Evolutionary conservation across 805 yeast species (phyloP).

Genomic region (Blastobotrys mokoenaii): DNA sequence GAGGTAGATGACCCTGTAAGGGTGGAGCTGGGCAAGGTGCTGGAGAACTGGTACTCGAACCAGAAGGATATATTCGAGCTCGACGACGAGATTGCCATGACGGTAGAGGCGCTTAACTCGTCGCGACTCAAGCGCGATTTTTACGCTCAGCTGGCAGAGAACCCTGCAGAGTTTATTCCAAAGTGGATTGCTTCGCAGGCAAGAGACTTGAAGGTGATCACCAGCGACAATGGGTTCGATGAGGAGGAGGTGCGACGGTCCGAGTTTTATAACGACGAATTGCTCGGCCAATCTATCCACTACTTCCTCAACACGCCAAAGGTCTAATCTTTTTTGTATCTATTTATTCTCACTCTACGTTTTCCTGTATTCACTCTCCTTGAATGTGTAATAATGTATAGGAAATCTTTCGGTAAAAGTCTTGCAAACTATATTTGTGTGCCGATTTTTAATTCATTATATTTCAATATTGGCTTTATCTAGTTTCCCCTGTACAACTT

Average conservation of each 20-base stretch:
- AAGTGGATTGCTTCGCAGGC: conserved; percentile 74
- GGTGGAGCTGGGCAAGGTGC: conserved; percentile 29
- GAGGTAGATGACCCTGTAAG: conserved; percentile 35
- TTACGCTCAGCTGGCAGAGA: conserved; percentile 60
- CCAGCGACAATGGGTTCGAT: conserved; percentile 83
- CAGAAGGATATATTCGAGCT: conserved; percentile 36
- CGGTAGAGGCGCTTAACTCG: conserved; percentile 43
- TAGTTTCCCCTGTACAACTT: too few species aligned
- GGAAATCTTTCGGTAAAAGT: too few species aligned
- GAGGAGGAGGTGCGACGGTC: conserved; percentile 86
- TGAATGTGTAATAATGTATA: neutral
- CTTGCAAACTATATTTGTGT: too few species aligned
- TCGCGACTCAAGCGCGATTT: conserved; percentile 65
- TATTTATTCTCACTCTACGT: neutral
- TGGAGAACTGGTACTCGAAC: conserved; percentile 33
- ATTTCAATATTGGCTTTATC: too few species aligned
- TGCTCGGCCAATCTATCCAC: conserved; percentile 71
- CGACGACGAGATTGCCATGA: conserved; percentile 38
- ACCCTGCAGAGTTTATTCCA: conserved; percentile 70
- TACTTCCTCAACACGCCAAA: conserved; percentile 39
- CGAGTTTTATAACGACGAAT: conserved; percentile 70
- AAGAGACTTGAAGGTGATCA: conserved; percentile 73
- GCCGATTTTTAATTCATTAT: too few species aligned
- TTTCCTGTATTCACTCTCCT: neutral
- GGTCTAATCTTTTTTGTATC: conserved; percentile 3